Evolutionary conservation across 441 rosid genomes (phyloP), one percentile per base, ranked within the genome.

Genomic region (Francoa sonchifolia): DNA sequence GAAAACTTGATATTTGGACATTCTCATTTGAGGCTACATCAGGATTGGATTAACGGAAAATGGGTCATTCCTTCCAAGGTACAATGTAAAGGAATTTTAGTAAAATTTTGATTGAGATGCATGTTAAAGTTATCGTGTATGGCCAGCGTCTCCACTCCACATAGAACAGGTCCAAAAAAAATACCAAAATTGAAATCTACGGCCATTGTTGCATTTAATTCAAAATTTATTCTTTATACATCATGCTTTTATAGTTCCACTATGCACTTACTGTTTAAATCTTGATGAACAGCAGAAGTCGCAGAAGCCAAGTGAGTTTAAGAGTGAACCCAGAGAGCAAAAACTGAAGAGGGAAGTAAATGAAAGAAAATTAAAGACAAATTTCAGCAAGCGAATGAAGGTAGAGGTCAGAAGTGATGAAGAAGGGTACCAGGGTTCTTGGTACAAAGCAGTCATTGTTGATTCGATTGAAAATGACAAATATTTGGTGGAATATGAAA

Each of bases 331-430:
- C 0, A 30, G 8, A 6, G 27, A 35, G 33, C 6, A 33, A 29
- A 28, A 22, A 19, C 8, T 19, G 4, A 37, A 46, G 41, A 43
- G 9, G 19, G 45, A 31, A 28, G 25, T 6, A 15, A 3, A 32
- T 2, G 17, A 10, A 32, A 22, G 13, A 12, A 30, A 21, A 33
- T 10, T 5, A 2, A 33, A 35, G 5, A 5, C 29, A 3, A 35
- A 20, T 11, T 59, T 53, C 44, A 16, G 34, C 5, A 57, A 38
- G 33, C 47, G 72, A 14, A 60, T 51, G 57, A 45, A 14, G 41
- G 76, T 72, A 14, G 79, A 68, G 59, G 65, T 68, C 10, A 59
- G 52, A 54, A 65, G 62, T 42, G 48, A 72, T 19, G 72, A 65
- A 22, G 52, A 4, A 22, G 72, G 74, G 33, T 72, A 37, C 8